Percentiles rank a stretch among this genome's conserved stretches.
These are phyloP conservation scores for Neofusicoccum sp. DNA, from an alignment of 2,329 filamentous ascomycete species.

Conservation along the genomic window DNA sequence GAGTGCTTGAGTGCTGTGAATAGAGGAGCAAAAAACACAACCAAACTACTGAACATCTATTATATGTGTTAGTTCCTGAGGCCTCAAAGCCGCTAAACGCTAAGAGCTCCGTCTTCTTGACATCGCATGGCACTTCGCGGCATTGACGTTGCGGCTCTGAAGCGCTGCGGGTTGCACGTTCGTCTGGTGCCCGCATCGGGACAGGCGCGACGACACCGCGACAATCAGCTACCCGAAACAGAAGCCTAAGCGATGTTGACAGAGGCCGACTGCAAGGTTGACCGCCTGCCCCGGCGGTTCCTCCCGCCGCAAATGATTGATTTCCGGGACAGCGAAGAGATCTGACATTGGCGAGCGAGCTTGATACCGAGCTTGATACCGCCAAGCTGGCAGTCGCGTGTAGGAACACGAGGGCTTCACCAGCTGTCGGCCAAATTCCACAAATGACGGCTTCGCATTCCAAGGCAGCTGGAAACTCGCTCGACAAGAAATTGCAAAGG, in stretches of 20 bases:
- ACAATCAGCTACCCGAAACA: neutral
- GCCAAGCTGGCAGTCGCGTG: neutral
- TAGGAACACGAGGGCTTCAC: neutral
- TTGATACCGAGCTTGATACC: constrained; percentile 10
- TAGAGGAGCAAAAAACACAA: neutral
- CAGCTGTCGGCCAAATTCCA: neutral
- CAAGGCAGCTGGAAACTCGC: neutral
- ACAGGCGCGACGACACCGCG: constrained; percentile 2
- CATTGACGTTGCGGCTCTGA: constrained; percentile 15
- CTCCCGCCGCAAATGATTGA: constrained; percentile 11
- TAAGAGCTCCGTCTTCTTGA: neutral
- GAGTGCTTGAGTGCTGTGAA: neutral
- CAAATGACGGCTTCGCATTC: neutral
- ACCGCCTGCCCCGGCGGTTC: neutral
- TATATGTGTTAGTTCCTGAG: neutral
- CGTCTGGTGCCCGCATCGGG: neutral
- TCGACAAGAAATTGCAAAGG: constrained; percentile 1
- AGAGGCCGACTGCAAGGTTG: neutral
- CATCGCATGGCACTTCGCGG: neutral
- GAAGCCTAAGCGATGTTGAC: neutral
- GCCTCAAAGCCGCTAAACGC: neutral
- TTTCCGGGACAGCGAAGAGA: neutral
- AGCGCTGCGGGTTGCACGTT: constrained; percentile 6
- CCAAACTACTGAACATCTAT: constrained; percentile 1
- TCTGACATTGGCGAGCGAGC: neutral